A percentile compares a stretch with the other conserved stretches of the same genome.
Conservation (phyloP, 2,329 filamentous ascomycete species). For the Diaporthe amygdali region DNA sequence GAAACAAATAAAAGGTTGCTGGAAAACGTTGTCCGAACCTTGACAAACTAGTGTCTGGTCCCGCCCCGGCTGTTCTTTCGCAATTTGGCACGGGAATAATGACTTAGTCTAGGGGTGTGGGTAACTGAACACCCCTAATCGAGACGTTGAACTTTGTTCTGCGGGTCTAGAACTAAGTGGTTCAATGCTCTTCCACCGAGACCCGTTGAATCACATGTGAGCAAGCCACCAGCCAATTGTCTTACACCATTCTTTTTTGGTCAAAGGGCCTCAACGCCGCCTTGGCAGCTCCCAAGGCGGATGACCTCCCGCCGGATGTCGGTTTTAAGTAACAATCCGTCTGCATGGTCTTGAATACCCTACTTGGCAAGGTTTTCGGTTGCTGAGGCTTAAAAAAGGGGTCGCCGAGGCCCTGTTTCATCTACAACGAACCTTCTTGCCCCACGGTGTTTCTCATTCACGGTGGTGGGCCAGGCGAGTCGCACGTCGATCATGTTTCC, state of each 20-base stretch:
- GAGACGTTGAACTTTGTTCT: neutral
- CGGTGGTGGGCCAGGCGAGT: neutral
- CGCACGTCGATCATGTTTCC: neutral
- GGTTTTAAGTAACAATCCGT: neutral
- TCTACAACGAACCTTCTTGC: neutral
- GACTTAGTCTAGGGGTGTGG: neutral
- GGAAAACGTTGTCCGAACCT: too few species aligned
- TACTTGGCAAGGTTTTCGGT: neutral
- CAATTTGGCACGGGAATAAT: neutral
- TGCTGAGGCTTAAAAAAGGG: neutral
- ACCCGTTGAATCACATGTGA: neutral
- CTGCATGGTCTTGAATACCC: neutral
- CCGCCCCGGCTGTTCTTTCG: neutral
- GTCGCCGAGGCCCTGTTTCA: neutral
- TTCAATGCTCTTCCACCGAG: neutral
- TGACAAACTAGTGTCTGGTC: too few species aligned
- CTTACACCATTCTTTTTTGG: neutral
- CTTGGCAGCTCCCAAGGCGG: slow-evolving; percentile 1
- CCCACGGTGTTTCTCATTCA: neutral
- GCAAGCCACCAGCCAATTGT: neutral
- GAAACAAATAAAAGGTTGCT: too few species aligned
- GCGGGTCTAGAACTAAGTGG: neutral
- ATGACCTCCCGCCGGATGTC: neutral
- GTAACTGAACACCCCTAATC: too few species aligned
- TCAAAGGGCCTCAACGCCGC: neutral